Percentiles rank a stretch among this genome's conserved stretches.
Evolutionary conservation across 176 grass and related monocot genomes (phyloP).

Genomic region (Oryza glumipatula): DNA sequence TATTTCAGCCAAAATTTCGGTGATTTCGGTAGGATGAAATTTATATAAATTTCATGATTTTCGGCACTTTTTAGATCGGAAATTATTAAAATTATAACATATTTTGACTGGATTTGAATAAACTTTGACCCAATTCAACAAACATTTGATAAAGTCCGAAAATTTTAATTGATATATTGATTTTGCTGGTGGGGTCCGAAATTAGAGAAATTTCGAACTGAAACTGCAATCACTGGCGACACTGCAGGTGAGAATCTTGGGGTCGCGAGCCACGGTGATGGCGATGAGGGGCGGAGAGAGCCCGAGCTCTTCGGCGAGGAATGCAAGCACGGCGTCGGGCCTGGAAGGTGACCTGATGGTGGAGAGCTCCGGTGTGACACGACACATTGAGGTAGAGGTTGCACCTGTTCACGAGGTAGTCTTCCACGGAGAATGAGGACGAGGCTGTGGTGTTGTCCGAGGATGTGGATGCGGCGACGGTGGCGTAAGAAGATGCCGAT

Average conservation of each 20-base stretch:
- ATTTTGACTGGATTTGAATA: no score
- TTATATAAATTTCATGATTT: no score
- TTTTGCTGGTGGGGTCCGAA: no score
- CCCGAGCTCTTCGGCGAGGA: conserved; percentile 37
- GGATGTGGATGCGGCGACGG: not conserved
- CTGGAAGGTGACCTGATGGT: conserved; percentile 41
- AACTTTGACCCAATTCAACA: no score
- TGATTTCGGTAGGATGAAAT: no score
- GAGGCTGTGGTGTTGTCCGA: not conserved
- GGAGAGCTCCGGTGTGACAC: conserved; percentile 33
- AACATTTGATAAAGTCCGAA: no score
- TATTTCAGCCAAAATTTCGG: no score
- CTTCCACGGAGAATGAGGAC: not conserved
- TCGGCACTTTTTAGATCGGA: no score
- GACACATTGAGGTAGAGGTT: conserved; percentile 19
- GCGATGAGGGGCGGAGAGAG: conserved; percentile 36
- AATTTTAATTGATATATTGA: no score
- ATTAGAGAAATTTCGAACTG: no score
- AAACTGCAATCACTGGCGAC: not conserved
- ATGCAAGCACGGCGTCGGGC: conserved; percentile 48
- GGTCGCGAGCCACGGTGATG: conserved; percentile 25
- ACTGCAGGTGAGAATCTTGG: conserved; percentile 39
- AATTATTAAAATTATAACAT: no score
- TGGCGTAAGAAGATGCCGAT: not conserved
- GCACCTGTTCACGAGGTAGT: conserved; percentile 33